Evolutionary conservation across 768 basidiomycete species (phyloP).

Genomic region (Psilocybe subaeruginosa): DNA sequence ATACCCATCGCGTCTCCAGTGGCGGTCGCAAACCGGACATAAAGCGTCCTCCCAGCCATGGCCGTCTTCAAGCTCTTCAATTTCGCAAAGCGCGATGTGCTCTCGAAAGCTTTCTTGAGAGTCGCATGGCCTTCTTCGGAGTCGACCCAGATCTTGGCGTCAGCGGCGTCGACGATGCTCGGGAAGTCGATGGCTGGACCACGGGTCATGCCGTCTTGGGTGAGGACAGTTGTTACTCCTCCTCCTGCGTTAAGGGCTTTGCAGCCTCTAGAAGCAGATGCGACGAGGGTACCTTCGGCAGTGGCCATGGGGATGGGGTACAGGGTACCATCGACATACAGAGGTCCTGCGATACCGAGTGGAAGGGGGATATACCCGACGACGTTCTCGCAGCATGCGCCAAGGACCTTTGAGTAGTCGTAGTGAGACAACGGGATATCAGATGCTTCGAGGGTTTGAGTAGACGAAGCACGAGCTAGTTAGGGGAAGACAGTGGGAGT

Average conservation of each 20-base stretch:
- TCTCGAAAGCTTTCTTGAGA: background rate
- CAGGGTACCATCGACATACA: background rate
- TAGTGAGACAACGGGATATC: background rate
- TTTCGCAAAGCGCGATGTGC: background rate
- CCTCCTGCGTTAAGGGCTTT: background rate
- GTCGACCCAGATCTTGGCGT: background rate
- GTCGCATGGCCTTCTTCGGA: background rate
- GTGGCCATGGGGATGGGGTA: slow-evolving; percentile 1
- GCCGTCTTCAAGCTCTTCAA: background rate
- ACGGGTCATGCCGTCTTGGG: background rate
- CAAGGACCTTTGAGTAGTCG: background rate
- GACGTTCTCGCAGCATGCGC: slow-evolving; percentile 1
- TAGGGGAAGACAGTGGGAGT: background rate
- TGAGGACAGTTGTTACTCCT: background rate
- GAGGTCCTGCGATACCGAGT: background rate
- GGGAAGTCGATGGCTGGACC: background rate
- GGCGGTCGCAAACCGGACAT: background rate
- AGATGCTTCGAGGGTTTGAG: background rate
- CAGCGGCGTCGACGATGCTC: background rate
- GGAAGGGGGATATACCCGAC: background rate
- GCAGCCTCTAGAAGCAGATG: background rate
- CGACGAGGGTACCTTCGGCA: background rate
- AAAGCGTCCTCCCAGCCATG: background rate
- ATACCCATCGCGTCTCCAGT: slow-evolving; percentile 1
- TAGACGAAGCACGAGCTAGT: background rate